Evolutionary conservation across 2,329 filamentous ascomycete species (phyloP).

Genomic region (Ophiostoma quercus): DNA sequence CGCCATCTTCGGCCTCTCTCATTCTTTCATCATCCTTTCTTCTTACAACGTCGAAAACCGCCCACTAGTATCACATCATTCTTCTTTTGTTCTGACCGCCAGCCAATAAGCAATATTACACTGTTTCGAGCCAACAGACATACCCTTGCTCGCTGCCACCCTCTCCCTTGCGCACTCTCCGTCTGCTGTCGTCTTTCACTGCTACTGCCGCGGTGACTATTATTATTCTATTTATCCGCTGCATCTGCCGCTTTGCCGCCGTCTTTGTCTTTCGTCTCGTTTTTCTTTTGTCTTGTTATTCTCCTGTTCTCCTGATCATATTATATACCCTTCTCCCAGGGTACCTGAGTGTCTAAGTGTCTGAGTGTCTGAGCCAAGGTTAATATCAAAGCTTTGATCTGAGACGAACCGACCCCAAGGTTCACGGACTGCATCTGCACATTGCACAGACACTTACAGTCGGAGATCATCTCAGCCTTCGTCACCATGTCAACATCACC

Average conservation of each 20-base stretch:
- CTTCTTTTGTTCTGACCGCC: background rate
- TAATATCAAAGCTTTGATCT: background rate
- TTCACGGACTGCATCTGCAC: background rate
- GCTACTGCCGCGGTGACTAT: background rate
- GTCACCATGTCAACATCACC: background rate
- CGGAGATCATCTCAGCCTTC: background rate
- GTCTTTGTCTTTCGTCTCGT: background rate
- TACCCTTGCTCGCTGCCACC: background rate
- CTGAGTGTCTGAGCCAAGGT: background rate
- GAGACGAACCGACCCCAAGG: background rate
- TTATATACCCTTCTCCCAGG: background rate
- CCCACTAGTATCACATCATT: background rate
- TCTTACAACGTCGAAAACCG: background rate
- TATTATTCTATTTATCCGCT: background rate
- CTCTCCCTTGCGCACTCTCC: background rate
- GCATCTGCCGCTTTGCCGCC: background rate
- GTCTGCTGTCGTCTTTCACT: background rate
- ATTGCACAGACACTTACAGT: background rate
- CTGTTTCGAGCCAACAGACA: constrained; percentile 3
- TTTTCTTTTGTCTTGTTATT: background rate
- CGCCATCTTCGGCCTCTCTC: background rate
- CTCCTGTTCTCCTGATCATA: background rate
- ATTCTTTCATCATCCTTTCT: background rate
- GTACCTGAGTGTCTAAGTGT: background rate
- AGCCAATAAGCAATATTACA: background rate